Evolutionary conservation across 2,329 filamentous ascomycete genomes (phyloP).

Genomic region (Diplodia mutila): DNA sequence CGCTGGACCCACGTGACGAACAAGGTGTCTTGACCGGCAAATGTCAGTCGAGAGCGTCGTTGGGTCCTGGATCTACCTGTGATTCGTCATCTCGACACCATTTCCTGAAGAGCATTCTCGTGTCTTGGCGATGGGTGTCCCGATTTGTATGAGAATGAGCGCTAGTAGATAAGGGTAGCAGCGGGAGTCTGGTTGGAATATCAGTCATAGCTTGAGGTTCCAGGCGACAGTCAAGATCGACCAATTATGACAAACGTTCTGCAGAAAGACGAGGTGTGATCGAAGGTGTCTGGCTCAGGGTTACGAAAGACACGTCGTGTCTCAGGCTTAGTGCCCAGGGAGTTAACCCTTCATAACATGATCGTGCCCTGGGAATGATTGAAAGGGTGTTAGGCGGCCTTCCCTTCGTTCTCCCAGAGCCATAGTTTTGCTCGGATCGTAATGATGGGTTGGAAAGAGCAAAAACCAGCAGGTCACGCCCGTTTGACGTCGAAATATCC

Average conservation of each 20-base stretch:
- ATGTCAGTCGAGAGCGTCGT: neutral
- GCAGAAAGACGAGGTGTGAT: neutral
- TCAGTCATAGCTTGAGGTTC: conserved; percentile 3
- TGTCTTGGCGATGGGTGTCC: conserved; percentile 16
- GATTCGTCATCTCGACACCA: conserved; percentile 11
- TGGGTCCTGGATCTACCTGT: neutral
- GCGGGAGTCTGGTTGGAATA: neutral
- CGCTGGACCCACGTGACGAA: neutral
- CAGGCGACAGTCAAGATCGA: conserved; percentile 2
- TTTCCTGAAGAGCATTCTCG: conserved; percentile 17
- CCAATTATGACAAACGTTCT: neutral
- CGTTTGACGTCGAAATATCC: neutral
- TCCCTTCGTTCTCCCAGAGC: neutral
- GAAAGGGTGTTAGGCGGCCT: neutral
- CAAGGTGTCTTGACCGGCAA: conserved; percentile 11
- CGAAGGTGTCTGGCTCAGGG: neutral
- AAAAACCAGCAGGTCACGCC: neutral
- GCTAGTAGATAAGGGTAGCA: conserved; percentile 17
- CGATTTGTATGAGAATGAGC: conserved; percentile 18
- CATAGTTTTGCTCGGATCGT: neutral
- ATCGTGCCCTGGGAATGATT: neutral
- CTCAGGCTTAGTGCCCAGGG: neutral
- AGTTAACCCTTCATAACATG: neutral
- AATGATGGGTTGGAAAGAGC: neutral
- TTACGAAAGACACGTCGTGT: conserved; percentile 2